Base-by-base conservation (phyloP, 768 basidiomycete genomes). In the Lactarius indigo region DNA sequence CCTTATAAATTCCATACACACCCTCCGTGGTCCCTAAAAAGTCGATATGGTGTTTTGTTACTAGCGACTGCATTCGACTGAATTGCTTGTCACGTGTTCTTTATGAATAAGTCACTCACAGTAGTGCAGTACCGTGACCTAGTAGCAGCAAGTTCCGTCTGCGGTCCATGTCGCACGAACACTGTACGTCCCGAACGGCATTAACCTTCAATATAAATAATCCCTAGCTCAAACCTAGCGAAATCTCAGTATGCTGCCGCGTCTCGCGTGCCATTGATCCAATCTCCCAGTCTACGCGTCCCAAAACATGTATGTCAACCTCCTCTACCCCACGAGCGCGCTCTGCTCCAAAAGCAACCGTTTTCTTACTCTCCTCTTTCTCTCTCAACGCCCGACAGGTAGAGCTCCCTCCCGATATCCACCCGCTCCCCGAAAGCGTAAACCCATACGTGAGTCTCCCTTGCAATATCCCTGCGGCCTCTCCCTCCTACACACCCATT, bases 341-440 rank as follows among this genome's bases (percentile, higher is more conserved):
- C 35, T 37, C 35, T 37, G 12, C 37, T 39, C 37, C 37, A 39
- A 39, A 33, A n/a, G n/a, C n/a, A n/a, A n/a, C 44, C 20, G n/a
- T 47, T n/a, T 33, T 47, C 50, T 52, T 13, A 52, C 15, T 7
- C 13, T 44, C 20, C 20, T 44, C n/a, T n/a, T n/a, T n/a, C 23
- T 50, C 47, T 52, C 50, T 2, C 15, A 5, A 26, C 26, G 12
- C 12, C 72, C 20, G 9, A 18, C 35, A 98, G 96, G 86, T 97
- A 31, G 83, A 89, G 69, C 80, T 94, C 5, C 94, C 96, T 5
- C 89, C 85, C 57, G 95, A 98, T 73, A 94, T 98, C 28, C 96
- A 98, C 71, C 96, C 96, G 0, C 82, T 98, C 0, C 96, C 96
- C 5, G 92, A 95, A 30, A 91, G 90, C 41, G 88, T 98, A 5